Conservation (phyloP, 768 basidiomycete species). For the Termitomyces sp. region DNA sequence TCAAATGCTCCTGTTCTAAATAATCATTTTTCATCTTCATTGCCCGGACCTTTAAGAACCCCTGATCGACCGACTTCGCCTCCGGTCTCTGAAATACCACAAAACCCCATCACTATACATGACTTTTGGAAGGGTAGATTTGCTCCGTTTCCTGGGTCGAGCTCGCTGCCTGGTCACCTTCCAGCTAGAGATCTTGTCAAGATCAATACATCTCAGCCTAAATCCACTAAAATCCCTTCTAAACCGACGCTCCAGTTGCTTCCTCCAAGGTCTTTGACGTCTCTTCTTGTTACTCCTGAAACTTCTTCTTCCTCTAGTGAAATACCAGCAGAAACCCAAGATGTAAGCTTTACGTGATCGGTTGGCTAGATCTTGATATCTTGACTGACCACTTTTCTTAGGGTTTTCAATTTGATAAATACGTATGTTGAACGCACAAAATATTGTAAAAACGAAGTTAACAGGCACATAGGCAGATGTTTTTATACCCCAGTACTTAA, state of each 20-base stretch:
- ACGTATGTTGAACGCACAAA: conserved; percentile 22
- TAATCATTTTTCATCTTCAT: not conserved
- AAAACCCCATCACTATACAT: conserved; percentile 17
- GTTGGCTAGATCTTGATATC: not conserved
- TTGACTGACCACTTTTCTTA: not conserved
- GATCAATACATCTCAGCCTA: conserved; percentile 13
- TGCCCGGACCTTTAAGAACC: not conserved
- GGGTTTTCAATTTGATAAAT: conserved; percentile 36
- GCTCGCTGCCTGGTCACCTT: conserved; percentile 27
- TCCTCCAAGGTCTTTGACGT: conserved; percentile 15
- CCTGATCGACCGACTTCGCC: not conserved
- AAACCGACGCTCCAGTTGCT: conserved; percentile 10
- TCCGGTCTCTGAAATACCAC: not conserved
- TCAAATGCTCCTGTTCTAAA: not conserved
- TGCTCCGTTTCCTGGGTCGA: conserved; percentile 35
- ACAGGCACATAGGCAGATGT: conserved; percentile 31
- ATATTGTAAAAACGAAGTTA: not conserved
- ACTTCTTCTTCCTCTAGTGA: conserved; percentile 1
- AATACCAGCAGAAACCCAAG: conserved; percentile 1
- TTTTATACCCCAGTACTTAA: conserved; percentile 43
- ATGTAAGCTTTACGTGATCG: conserved; percentile 8
- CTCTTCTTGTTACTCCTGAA: conserved; percentile 4
- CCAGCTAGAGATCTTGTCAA: conserved; percentile 15
- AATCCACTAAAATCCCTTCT: conserved; percentile 4
- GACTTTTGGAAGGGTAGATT: conserved; percentile 36